phyloP scores from a whole-genome alignment of 805 yeast genomes.

The Maudiozyma bulderi region DNA sequence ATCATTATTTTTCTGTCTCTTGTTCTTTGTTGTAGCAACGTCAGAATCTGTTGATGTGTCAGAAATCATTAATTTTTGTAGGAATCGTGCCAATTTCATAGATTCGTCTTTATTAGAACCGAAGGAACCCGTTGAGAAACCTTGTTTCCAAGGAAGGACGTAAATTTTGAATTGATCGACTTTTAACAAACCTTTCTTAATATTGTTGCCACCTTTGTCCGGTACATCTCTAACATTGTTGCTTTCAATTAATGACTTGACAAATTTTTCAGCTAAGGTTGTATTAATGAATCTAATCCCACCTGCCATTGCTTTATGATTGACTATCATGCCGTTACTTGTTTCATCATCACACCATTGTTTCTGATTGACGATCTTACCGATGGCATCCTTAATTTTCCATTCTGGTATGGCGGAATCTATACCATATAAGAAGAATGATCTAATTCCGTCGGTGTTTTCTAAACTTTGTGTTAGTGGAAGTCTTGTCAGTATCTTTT shows the following conservation, averaged over 20 bases:
- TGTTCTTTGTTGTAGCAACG: neutral
- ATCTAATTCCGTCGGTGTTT: slow-evolving; percentile 32
- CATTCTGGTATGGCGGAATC: slow-evolving; percentile 59
- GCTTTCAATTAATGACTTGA: slow-evolving; percentile 2
- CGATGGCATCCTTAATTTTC: slow-evolving; percentile 42
- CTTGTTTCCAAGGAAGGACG: slow-evolving; percentile 16
- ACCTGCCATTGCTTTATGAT: slow-evolving; percentile 22
- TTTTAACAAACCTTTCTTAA: slow-evolving; percentile 15
- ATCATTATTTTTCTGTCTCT: slow-evolving; percentile 4
- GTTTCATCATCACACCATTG: slow-evolving; percentile 18
- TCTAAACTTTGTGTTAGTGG: slow-evolving; percentile 52
- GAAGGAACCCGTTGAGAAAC: slow-evolving; percentile 16
- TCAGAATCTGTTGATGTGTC: slow-evolving; percentile 1
- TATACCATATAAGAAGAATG: slow-evolving; percentile 71
- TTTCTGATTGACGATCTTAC: slow-evolving; percentile 20
- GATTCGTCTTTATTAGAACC: slow-evolving; percentile 16
- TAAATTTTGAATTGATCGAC: slow-evolving; percentile 14
- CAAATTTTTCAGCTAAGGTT: slow-evolving; percentile 9
- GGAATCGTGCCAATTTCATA: slow-evolving; percentile 13
- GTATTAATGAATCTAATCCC: slow-evolving; percentile 17
- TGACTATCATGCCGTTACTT: slow-evolving; percentile 11
- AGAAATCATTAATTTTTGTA: slow-evolving; percentile 10
- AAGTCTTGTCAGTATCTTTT: slow-evolving; percentile 46
- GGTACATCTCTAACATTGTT: slow-evolving; percentile 1
- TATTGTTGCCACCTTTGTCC: neutral